Evolutionary conservation across 768 basidiomycete genomes (phyloP), one percentile per base, ranked within the genome.

Genomic region (Gelatoporia subvermispora): DNA sequence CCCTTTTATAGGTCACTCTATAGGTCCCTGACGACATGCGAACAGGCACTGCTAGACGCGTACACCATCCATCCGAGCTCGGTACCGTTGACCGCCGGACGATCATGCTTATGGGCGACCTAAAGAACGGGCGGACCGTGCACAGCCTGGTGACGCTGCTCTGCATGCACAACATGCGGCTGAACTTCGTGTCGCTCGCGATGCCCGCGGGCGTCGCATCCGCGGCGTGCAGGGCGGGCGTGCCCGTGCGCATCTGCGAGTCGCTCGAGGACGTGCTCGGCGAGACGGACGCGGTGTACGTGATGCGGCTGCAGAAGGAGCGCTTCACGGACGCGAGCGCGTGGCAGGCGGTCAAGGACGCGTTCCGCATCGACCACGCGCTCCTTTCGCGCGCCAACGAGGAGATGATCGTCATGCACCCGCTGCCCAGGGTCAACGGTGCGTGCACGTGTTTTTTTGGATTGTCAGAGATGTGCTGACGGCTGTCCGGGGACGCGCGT

Each of bases 341-440:
- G 64, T 99, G 93, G 90, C 73, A 84, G 54, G 77, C 82, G 40
- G 92, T 96, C 59, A 96, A 92, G 73, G 88, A 95, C 62, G 81
- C 85, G 15, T 98, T 95, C 65, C 75, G 92, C 28, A 81, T 99
- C 47, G 92, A 98, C 67, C 96, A 98, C 61, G 89, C 94, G 9
- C 82, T 98, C 25, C 75, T 99, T 21, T 83, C 93, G 4, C 76
- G 88, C 36, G 95, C 96, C 9, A 98, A 97, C 72, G 87, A 91
- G 54, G 89, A 93, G 84, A 97, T 98, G 84, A 97, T 98, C 50
- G 93, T 98, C 55, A 95, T 99, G 93, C 96, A 99, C 67, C 96
- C 96, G n/a, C 74, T 99, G 18, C 96, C 96, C 13, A 71, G 96
- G 60, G 83, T 95, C 43, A 91, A 90, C 51, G 90, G 90, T 84